Conservation (phyloP, 2,329 filamentous ascomycete genomes). For the Bretziella fagacearum region DNA sequence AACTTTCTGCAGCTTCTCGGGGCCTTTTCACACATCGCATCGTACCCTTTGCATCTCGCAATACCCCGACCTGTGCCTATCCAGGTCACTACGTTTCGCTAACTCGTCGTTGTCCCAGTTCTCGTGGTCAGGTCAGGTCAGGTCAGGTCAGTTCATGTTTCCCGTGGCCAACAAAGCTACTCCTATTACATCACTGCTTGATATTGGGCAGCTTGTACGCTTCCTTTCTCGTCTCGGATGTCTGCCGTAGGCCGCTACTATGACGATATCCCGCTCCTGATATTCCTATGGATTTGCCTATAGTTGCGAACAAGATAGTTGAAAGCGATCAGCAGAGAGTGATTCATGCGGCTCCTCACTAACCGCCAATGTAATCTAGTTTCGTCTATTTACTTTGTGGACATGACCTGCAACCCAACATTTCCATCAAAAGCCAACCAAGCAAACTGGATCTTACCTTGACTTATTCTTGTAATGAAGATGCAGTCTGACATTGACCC, state of each 20-base stretch:
- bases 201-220: slow-evolving; percentile 1
- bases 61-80: too few relatives aligned
- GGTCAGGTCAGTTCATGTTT: not conserved
- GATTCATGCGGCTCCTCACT: not conserved
- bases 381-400: too few relatives aligned
- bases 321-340: not conserved
- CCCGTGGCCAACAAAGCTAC: not conserved
- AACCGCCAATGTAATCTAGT: not conserved
- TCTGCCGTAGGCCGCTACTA: not conserved
- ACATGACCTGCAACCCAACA: too few relatives aligned
- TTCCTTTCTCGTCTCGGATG: slow-evolving; percentile 1
- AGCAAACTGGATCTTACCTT: too few relatives aligned
- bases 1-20: too few relatives aligned
- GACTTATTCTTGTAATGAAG: not conserved
- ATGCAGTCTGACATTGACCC: not conserved
- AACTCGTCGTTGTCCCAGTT: too few relatives aligned
- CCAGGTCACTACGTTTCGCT: too few relatives aligned
- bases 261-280: slow-evolving; percentile 5
- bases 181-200: slow-evolving; percentile 4
- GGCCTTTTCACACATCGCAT: too few relatives aligned
- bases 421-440: too few relatives aligned
- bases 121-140: too few relatives aligned
- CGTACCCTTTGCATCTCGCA: too few relatives aligned
- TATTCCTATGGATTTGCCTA: not conserved
- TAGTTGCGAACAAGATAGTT: not conserved